Conservation (phyloP, 805 yeast species). For the Hanseniaspora pseudoguilliermondii region DNA sequence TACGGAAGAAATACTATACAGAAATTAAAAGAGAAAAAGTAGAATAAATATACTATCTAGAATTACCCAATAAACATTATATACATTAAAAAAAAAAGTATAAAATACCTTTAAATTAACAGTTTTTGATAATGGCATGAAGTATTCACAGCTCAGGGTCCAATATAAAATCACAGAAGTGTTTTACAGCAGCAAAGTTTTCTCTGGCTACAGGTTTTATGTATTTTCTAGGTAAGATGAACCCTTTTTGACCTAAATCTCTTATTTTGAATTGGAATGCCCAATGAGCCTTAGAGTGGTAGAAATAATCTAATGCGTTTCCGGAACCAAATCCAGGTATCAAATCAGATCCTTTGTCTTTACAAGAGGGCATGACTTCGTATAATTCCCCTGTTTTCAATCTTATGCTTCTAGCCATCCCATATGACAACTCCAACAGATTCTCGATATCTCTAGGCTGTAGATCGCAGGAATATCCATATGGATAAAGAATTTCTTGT, state of each 20-base stretch:
- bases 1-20: background rate
- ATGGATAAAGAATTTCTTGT: conserved; percentile 71
- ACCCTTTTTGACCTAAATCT: conserved; percentile 75
- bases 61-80: too few relatives aligned
- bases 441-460: conserved; percentile 72
- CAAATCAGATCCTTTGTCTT: conserved; percentile 63
- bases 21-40: background rate
- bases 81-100: too few relatives aligned
- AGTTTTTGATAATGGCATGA: too few relatives aligned
- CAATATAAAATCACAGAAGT: conserved; percentile 46
- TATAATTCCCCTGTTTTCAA: conserved; percentile 50
- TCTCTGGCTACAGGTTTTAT: conserved; percentile 71
- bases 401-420: conserved; percentile 62
- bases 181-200: conserved; percentile 52
- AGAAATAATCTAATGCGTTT: conserved; percentile 70
- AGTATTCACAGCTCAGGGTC: conserved; percentile 28
- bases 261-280: conserved; percentile 73
- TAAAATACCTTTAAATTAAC: too few relatives aligned
- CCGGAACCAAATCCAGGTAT: conserved; percentile 70
- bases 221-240: conserved; percentile 55
- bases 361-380: conserved; percentile 63
- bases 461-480: conserved; percentile 63
- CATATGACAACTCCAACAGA: conserved; percentile 67
- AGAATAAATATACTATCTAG: background rate
- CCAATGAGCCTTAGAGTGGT: conserved; percentile 69